Evolutionary conservation across 768 basidiomycete species (phyloP), one percentile per base, ranked within the genome.

Genomic region (Boletus edulis): DNA sequence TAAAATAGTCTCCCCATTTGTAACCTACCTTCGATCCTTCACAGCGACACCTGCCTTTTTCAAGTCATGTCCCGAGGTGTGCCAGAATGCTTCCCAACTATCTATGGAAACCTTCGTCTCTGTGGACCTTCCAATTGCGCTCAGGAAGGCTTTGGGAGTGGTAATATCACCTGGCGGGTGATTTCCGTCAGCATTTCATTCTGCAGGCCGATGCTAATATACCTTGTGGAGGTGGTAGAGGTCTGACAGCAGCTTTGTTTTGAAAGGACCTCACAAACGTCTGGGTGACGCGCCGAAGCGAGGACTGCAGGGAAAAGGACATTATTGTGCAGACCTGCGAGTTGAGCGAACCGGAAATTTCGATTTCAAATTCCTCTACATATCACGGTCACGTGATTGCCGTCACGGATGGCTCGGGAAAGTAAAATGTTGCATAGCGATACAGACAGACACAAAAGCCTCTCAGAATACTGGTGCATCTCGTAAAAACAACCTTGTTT

Each of bases 391-490:
- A 66, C 65, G 65, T 66, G 64, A 58, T 35, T 12, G 6, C 3
- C 18, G 18, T 14, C 35, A 24, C 24, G 24, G 24, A 24, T 24
- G 24, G 22, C 22, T 42, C n/a, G 18, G 1, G 20, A 20, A 20
- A 20, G 2, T 20, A 12, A 43, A 43, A n/a, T 20, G 10, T 38
- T 22, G 34, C 17, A 27, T 31, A 20, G 12, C 34, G 17, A 32
- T 22, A 37, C 7, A 17, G 3, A 1, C 3, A 9, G 40, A 41
- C 32, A 45, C 1, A 15, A 8, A 8, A 14, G 20, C 31, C 15
- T 20, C 31, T 67, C 58, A 94, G 68, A 98, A 96, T 34, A 94
- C 89, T 4, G 95, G 94, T 24, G 95, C 94, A 69, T 95, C 89
- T 52, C 81, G 79, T 59, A 99, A 72, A 68, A 98, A 98, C 55